Conservation (phyloP, 2,329 filamentous ascomycete genomes). For the Sarocladium kiliense region DNA sequence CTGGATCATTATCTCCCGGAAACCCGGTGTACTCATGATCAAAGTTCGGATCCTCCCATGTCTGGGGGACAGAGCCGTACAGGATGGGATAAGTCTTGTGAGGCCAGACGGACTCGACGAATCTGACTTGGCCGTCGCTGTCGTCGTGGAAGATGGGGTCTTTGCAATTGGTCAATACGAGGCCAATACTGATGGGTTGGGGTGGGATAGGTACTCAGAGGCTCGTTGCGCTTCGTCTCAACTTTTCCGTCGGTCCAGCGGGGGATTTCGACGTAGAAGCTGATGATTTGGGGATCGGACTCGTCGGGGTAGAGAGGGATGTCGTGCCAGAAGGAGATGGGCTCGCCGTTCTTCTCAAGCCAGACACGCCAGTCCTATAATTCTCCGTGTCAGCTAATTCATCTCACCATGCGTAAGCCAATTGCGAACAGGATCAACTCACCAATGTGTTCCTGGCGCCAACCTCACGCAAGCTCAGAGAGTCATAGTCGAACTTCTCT, state of each 20-base stretch:
- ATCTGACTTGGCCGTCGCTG: conserved; percentile 26
- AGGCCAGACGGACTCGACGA: conserved; percentile 37
- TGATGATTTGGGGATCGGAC: conserved; percentile 28
- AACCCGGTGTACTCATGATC: conserved; percentile 31
- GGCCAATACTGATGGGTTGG: background rate
- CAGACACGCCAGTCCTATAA: conserved; percentile 34
- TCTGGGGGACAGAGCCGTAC: conserved; percentile 39
- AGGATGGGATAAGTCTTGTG: conserved; percentile 38
- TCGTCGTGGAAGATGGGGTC: conserved; percentile 38
- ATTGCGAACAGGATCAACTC: background rate
- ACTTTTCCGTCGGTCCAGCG: conserved; percentile 35
- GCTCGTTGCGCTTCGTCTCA: conserved; percentile 33
- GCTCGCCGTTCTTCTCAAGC: conserved; percentile 32
- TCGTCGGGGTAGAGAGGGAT: conserved; percentile 32
- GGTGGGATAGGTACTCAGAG: conserved; percentile 25
- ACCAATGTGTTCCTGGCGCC: conserved; percentile 33
- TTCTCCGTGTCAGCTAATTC: background rate
- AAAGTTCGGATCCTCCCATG: conserved; percentile 37
- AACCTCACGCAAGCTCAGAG: conserved; percentile 27
- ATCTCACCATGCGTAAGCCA: background rate
- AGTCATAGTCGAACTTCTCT: conserved; percentile 20
- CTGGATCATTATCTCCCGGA: conserved; percentile 35
- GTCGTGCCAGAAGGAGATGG: conserved; percentile 37
- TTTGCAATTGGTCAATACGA: conserved; percentile 7
- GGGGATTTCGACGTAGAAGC: conserved; percentile 36